Evolutionary conservation across 139 green algal genomes (phyloP), one percentile per base, ranked within the genome.

Genomic region (Chara braunii): DNA sequence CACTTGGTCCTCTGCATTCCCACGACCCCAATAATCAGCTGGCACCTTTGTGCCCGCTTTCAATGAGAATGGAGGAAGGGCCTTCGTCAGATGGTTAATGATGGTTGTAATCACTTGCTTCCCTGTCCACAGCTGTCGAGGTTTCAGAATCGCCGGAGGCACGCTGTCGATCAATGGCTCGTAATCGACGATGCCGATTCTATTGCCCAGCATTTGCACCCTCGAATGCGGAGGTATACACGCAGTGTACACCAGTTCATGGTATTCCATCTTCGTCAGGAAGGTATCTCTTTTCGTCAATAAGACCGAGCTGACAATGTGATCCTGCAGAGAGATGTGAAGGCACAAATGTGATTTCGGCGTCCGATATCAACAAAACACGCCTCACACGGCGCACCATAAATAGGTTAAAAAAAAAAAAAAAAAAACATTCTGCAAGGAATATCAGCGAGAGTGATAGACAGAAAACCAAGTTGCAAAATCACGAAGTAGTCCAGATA

Each of bases 81-180:
- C 88, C 14, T 70, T 59, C 1, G 86, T 88, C 65, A 89, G 81
- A 73, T 86, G 77, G 24, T 78, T 66, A 30, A 97, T 54, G 33
- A 95, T 70, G 11, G 83, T 74, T 24, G 81, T 83, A 9, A 96
- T 48, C 42, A 95, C 83, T 60, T 96, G 90, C 83, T 98, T 97
- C 34, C 91, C 92, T 0, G 87, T 95, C 89, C 90, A 98, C 35
- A 95, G 71, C 29, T 43, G 48, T 2, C 59, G 57, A 9, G 92
- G 92, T 67, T 91, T 91, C 1, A 90, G 35, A 18, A 96, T 63
- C 12, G 88, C 74, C 0, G 92, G 92, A 9, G 59, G 60, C 24
- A 75, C n/a, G n/a, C n/a, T n/a, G n/a, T n/a, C n/a, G n/a, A n/a
- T n/a, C n/a, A n/a, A n/a, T n/a, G n/a, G 77, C 65, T 14, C 85